phyloP scores from a whole-genome alignment of 2,329 filamentous ascomycete genomes.

The Diaporthe sp. region DNA sequence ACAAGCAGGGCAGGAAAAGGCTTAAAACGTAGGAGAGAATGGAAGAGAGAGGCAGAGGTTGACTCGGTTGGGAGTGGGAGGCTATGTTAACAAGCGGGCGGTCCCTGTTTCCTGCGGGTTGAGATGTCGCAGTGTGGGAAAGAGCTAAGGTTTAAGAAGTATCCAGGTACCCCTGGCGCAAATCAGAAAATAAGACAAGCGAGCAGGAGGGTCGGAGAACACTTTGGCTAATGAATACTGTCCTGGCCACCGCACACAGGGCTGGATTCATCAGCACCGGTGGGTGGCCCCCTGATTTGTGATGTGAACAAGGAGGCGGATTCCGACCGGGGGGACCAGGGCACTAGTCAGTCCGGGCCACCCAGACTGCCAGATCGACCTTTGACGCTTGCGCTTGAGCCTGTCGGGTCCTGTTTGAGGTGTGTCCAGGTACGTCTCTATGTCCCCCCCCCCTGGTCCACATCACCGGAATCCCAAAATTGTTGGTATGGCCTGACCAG shows the following conservation, averaged over 20 bases:
- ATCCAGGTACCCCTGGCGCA: conserved; percentile 24
- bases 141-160: conserved; percentile 6
- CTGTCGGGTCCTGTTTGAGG: not conserved
- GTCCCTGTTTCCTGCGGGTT: conserved; percentile 22
- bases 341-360: conserved; percentile 20
- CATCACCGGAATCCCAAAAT: not conserved
- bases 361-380: conserved; percentile 12
- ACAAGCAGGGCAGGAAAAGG: conserved; percentile 1
- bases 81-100: not conserved
- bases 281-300: conserved; percentile 23
- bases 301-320: conserved; percentile 14
- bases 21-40: not conserved
- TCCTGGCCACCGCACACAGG: conserved; percentile 4
- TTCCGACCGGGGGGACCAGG: not conserved
- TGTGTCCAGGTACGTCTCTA: not conserved
- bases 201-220: conserved; percentile 2
- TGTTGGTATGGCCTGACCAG: not conserved
- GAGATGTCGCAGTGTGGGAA: conserved; percentile 4
- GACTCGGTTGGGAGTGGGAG: conserved; percentile 10
- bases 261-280: conserved; percentile 22
- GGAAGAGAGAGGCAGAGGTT: not conserved
- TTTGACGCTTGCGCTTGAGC: conserved; percentile 13
- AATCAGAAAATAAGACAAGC: conserved; percentile 11
- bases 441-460: not conserved
- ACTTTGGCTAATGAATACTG: not conserved